Percentiles rank a stretch among this genome's conserved stretches.
Evolutionary conservation across 1,139 yeast species (phyloP).

Genomic region (Candida tetrigidarum): DNA sequence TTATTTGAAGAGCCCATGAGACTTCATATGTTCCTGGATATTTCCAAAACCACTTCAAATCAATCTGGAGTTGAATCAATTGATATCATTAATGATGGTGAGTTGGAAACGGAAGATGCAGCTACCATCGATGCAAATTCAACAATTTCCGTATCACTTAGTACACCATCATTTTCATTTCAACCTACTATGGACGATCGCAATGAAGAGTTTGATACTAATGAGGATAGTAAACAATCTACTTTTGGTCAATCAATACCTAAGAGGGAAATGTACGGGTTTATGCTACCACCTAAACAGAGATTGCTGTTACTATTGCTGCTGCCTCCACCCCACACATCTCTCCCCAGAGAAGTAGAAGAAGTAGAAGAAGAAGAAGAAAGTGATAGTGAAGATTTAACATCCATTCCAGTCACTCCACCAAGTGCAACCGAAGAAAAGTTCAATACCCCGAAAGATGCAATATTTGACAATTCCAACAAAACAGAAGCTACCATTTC

Average conservation of each 20-base stretch:
- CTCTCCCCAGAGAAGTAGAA: no score
- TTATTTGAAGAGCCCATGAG: not conserved
- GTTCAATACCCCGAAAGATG: conserved; percentile 3
- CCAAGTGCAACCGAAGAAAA: not conserved
- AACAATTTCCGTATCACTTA: not conserved
- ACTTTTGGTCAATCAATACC: not conserved
- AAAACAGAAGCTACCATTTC: not conserved
- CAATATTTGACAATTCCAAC: not conserved
- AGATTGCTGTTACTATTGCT: not conserved
- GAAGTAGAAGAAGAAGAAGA: not conserved
- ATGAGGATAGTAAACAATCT: not conserved
- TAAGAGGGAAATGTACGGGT: conserved; percentile 1
- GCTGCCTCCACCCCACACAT: not conserved
- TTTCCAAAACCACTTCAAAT: not conserved
- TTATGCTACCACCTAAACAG: not conserved
- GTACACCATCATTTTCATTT: not conserved
- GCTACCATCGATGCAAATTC: not conserved
- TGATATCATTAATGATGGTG: conserved; percentile 6
- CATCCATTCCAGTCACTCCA: conserved; percentile 1
- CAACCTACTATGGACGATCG: not conserved
- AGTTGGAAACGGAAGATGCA: not conserved
- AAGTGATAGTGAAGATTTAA: not conserved
- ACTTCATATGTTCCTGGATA: not conserved
- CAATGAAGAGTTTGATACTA: not conserved
- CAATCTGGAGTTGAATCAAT: conserved; percentile 2